A percentile compares a stretch with the other conserved stretches of the same genome.
Evolutionary conservation across 768 basidiomycete genomes (phyloP).

Genomic region (Neoboletus brunneissimus): DNA sequence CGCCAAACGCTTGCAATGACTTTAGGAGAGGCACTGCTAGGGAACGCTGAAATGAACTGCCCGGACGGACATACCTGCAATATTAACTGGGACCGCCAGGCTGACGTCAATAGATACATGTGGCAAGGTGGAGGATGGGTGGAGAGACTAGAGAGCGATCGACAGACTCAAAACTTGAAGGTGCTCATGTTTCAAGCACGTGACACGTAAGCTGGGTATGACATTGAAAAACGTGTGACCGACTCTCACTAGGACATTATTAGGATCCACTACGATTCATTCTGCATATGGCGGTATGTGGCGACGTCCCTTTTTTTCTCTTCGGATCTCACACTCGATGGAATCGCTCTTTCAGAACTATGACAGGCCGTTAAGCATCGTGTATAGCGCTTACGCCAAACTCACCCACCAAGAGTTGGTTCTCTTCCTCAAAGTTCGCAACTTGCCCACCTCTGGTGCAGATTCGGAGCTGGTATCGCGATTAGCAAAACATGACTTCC

Average conservation of each 20-base stretch:
- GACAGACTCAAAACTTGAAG: no score
- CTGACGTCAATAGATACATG: neutral
- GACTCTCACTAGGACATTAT: slow-evolving; percentile 10
- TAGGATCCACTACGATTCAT: neutral
- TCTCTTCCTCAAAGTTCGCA: slow-evolving; percentile 72
- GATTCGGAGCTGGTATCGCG: slow-evolving; percentile 65
- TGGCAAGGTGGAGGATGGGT: neutral
- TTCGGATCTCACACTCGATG: slow-evolving; percentile 22
- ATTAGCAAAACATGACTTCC: slow-evolving; percentile 71
- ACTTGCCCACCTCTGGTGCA: slow-evolving; percentile 62
- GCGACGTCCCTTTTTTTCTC: neutral
- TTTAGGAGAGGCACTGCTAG: neutral
- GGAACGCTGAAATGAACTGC: neutral
- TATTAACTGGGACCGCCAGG: neutral
- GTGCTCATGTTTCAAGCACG: neutral
- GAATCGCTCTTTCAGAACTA: slow-evolving; percentile 13
- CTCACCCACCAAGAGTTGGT: slow-evolving; percentile 65
- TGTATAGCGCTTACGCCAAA: slow-evolving; percentile 67
- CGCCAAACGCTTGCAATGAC: neutral
- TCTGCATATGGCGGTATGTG: slow-evolving; percentile 42
- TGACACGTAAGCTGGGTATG: neutral
- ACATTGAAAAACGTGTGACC: neutral
- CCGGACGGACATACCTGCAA: neutral
- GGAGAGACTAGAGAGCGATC: no score
- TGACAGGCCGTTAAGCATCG: slow-evolving; percentile 39